A percentile compares a stretch with the other conserved stretches of the same genome.
Evolutionary conservation across 805 yeast genomes (phyloP).

Genomic region (Candida maris): DNA sequence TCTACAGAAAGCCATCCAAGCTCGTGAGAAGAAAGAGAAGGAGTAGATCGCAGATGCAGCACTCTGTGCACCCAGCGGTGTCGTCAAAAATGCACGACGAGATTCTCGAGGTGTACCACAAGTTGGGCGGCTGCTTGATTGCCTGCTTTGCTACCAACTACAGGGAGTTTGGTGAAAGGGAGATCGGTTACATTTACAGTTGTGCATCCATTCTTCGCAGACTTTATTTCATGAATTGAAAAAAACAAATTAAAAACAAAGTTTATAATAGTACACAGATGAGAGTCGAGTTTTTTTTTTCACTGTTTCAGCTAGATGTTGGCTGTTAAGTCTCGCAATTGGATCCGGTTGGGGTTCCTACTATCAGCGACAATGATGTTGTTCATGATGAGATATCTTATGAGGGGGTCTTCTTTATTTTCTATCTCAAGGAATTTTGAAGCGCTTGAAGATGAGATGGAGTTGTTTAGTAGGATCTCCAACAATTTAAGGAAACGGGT

Average conservation of each 20-base stretch:
- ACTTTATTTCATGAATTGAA: conserved; percentile 36
- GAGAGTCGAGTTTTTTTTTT: conserved; percentile 4
- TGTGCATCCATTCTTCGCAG: conserved; percentile 47
- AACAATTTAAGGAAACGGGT: conserved; percentile 25
- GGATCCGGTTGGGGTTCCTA: conserved; percentile 25
- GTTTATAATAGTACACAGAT: conserved; percentile 9
- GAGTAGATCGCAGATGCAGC: conserved; percentile 6
- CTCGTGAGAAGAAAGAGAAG: conserved; percentile 37
- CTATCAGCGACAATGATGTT: conserved; percentile 27
- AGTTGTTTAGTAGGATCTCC: conserved; percentile 30
- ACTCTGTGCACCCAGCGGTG: conserved; percentile 5
- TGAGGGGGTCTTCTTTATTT: conserved; percentile 31
- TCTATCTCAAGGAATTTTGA: conserved; percentile 22
- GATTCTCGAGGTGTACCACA: conserved; percentile 41
- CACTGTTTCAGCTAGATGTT: conserved; percentile 10
- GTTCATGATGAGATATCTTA: conserved; percentile 30
- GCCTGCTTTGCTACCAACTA: conserved; percentile 39
- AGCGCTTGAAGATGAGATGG: conserved; percentile 16
- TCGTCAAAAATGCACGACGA: conserved; percentile 10
- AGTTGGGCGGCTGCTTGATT: conserved; percentile 52
- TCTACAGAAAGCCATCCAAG: conserved; percentile 41
- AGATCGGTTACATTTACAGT: conserved; percentile 43
- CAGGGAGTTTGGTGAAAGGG: conserved; percentile 31
- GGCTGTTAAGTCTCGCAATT: conserved; percentile 22
- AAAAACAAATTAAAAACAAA: neutral